Base-by-base conservation (phyloP, 495 filamentous ascomycete species). In the Annulohypoxylon nitens region DNA sequence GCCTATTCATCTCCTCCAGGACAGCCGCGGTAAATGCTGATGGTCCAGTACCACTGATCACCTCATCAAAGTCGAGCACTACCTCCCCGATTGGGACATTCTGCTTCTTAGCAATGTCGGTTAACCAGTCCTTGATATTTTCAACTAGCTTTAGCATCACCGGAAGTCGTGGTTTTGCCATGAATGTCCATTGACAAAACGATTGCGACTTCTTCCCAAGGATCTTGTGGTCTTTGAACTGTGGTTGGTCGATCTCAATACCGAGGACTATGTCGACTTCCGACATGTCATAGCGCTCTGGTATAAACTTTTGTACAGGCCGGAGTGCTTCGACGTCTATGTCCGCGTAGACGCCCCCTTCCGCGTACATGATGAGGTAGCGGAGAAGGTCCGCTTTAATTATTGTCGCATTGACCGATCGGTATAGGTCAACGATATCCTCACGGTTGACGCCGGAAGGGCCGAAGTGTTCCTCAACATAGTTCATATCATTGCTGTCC, bases 131-230 rank as follows among this genome's bases (percentile, higher is more conserved):
- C 67, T 89, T 81, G 74, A 91, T 90, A 62, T 87, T 84, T 70
- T 91, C 86, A 30, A 90, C 82, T 11, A 91, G 82, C 12, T 81
- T 76, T 80, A 90, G 83, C 87, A 92, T 87, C 67, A 90, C 86
- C 36, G 88, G 88, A 26, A 86, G 85, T 63, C 84, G 81, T 4
- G 88, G 87, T 76, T 89, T 90, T 79, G 84, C 86, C 81, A 88
- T 87, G 67, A 91, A 89, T 9, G 89, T 91, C 89, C 90, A 92
- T 74, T 91, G 89, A 79, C 88, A 91, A 72, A 91, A 91, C 14
- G 88, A 90, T 23, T 82, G 77, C 14, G 84, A 89, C 74, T 90
- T 90, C 54, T 82, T 81, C 26, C 90, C 89, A 11, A 91, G 85
- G 66, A 91, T 88, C 34, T 85, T 79, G 78, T 91, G 88, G 76